Evolutionary conservation across 2,329 filamentous ascomycete genomes (phyloP), one percentile per base, ranked within the genome.

Genomic region (Daldinia sp.): DNA sequence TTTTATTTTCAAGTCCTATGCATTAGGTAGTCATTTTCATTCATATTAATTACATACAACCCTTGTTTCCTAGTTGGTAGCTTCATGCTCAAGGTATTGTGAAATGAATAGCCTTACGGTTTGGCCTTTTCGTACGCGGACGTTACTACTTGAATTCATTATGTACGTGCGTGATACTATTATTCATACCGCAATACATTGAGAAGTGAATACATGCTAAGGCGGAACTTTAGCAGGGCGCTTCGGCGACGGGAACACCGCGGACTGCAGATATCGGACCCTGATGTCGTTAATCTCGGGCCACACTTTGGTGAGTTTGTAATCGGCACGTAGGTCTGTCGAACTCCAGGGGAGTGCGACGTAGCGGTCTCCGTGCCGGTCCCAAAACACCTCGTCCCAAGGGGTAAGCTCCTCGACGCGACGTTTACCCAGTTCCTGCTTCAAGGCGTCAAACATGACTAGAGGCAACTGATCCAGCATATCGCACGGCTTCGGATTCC

Each of bases 351-450:
- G 72, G 5, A 75, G n/a, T 6, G 69, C 60, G 7, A 74, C 58
- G 62, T 79, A 78, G 48, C 60, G 42, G 54, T 78, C 76, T 6
- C 73, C 76, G 54, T 76, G 78, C 28, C 77, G 74, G 44, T 79
- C 77, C 68, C 69, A 70, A 12, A 74, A 69, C n/a, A 73, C 61
- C 50, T 65, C 65, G 6, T 37, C 33, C 12, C 33, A n/a, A 15
- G 67, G 26, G 6, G 63, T 67, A 15, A 73, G 63, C 46, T 73
- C 66, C 15, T 55, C 63, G 48, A 65, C 23, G 15, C 42, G 15
- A 3, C 65, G 61, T 18, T 65, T 57, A 18, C 65, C 65, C 6
- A 70, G 15, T 6, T 60, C 70, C 20, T 71, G 71, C 4, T 56
- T 65, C 13, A 46, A 39, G n/a, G 63, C 70, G 37, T 76, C 74